Conservation (phyloP, 331 rosid genomes). For the Quercus tomentella region DNA sequence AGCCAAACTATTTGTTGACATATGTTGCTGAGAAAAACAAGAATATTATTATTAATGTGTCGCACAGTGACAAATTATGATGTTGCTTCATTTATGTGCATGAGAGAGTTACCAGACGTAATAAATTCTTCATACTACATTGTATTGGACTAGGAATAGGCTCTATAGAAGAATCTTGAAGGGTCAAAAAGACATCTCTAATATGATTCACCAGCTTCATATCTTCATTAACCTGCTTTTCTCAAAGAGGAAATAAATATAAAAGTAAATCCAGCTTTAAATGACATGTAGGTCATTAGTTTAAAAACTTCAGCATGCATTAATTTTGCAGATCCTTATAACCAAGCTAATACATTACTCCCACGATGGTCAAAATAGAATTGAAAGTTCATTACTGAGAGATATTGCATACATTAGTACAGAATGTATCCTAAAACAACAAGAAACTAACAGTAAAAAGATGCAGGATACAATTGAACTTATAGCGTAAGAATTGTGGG, state of each 20-base stretch:
- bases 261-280: background rate
- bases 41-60: constrained; percentile 9
- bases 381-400: background rate
- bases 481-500: background rate
- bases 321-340: background rate
- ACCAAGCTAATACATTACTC: background rate
- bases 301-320: background rate
- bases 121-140: constrained; percentile 36
- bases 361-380: background rate
- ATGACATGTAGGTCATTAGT: background rate
- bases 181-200: constrained; percentile 51
- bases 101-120: constrained; percentile 45
- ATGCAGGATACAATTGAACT: background rate
- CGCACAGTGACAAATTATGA: background rate
- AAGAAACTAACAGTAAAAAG: background rate
- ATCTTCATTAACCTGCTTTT: constrained; percentile 74
- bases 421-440: background rate
- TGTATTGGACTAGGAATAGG: constrained; percentile 34
- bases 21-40: constrained; percentile 37
- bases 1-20: constrained; percentile 30
- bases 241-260: background rate
- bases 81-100: constrained; percentile 2
- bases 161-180: constrained; percentile 41
- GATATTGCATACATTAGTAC: background rate
- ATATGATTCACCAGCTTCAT: constrained; percentile 48